Base-by-base conservation (phyloP, 2,329 filamentous ascomycete species). In the Aspergillus sp. region DNA sequence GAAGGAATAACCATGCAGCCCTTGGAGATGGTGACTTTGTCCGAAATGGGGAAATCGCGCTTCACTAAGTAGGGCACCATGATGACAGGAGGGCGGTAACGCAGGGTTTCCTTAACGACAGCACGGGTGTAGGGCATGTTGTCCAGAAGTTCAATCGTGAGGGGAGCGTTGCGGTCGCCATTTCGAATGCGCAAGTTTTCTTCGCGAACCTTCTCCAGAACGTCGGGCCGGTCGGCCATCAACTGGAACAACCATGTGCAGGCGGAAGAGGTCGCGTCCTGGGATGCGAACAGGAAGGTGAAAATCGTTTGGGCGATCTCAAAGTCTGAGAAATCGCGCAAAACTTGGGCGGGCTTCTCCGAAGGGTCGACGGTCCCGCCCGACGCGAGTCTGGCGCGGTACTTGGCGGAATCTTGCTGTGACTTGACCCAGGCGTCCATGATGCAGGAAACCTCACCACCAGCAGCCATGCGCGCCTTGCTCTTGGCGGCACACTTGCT, bases 61-160 rank as follows among this genome's bases (percentile, higher is more conserved):
- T 97, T 97, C 55, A 83, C 88, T 52, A 90, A 68, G 70, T 97
- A 97, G 32, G 93, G 93, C 43, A 96, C 88, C 88, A 98, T 95
- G 69, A 96, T 79, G 61, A 98, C 93, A 47, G 93, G 93, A 54
- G 93, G 93, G 47, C 91, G 86, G 76, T 94, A 97, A 63, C 93
- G 87, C 54, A 95, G 80, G 48, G 88, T 84, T 73, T 95, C 89
- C 59, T 86, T 88, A 55, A 97, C 86, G 39, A 95, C 88, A 36
- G 89, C 91, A 49, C 88, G 86, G 39, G 93, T 97, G 69, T 94
- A 96, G 9, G 81, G 80, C 77, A 96, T 81, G 44, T 85, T 83
- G 64, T 97, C 93, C 41, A 97, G 80, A 69, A 93, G 78, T 48
- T 95, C 89, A 75, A 97, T 82, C 57, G 79, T 82, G 54, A 95